These are phyloP conservation scores for Elaeagnus macrophylla DNA, from an alignment of 306 rosid genomes.

Conservation along the genomic window DNA sequence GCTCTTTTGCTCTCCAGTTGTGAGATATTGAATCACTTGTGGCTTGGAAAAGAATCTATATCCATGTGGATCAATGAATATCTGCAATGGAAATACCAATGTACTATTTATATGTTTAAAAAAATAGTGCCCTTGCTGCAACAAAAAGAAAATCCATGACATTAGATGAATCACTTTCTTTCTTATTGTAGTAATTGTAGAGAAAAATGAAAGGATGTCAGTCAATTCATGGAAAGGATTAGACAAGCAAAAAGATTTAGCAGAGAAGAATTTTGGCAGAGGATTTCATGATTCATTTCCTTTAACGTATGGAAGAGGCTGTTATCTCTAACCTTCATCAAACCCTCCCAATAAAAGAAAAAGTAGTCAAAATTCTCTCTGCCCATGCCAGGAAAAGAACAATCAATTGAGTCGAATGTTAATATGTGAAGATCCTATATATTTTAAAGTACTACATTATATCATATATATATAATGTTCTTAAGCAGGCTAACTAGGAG, in stretches of 20 bases:
- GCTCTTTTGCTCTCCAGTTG: constrained; percentile 28
- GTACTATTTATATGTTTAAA: too few relatives aligned
- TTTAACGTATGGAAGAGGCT: too few relatives aligned
- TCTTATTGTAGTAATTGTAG: neutral
- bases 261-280: too few relatives aligned
- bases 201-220: too few relatives aligned
- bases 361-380: neutral
- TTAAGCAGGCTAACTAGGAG: neutral
- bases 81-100: constrained; percentile 36
- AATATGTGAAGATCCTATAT: too few relatives aligned
- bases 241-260: too few relatives aligned
- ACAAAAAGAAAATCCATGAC: constrained; percentile 3
- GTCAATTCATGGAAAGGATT: too few relatives aligned
- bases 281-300: too few relatives aligned
- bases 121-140: neutral
- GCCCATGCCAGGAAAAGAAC: neutral
- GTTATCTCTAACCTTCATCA: too few relatives aligned
- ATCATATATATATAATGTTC: neutral
- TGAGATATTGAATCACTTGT: constrained; percentile 66
- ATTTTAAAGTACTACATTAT: neutral
- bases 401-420: neutral
- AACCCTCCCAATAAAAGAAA: too few relatives aligned
- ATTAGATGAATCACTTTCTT: neutral
- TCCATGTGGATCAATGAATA: constrained; percentile 57
- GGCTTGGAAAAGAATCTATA: constrained; percentile 78